A percentile compares a stretch with the other conserved stretches of the same genome.
Evolutionary conservation across 345 rosid genomes (phyloP).

Genomic region (Salix brachista): DNA sequence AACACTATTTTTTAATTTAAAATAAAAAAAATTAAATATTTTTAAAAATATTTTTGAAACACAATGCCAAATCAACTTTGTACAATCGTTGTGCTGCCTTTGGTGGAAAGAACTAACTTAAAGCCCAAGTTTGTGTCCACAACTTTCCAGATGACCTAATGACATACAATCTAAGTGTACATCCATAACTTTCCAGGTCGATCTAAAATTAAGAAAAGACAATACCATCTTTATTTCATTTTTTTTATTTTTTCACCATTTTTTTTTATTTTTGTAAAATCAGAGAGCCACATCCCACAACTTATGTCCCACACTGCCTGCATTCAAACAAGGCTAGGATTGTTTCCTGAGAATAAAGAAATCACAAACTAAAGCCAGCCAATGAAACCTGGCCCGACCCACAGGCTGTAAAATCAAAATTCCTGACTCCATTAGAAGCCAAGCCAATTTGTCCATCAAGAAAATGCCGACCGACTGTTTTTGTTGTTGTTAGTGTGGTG

Average conservation of each 20-base stretch:
- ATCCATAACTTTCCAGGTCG: background rate
- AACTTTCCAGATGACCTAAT: background rate
- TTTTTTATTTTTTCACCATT: background rate
- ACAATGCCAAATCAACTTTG: background rate
- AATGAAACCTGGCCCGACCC: background rate
- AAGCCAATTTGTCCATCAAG: conserved; percentile 29
- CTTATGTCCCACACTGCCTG: background rate
- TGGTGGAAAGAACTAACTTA: background rate
- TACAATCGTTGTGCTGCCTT: background rate
- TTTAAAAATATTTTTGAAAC: too few relatives aligned
- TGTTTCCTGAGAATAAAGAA: background rate
- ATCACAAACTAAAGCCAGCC: background rate
- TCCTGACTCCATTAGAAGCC: conserved; percentile 17
- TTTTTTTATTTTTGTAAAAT: background rate
- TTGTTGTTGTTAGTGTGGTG: conserved; percentile 7
- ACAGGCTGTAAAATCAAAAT: conserved; percentile 23
- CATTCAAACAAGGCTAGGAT: background rate
- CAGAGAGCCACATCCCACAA: background rate
- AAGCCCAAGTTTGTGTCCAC: background rate
- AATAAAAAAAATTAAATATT: too few relatives aligned
- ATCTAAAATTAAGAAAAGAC: background rate
- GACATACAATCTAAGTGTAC: background rate
- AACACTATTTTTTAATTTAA: too few relatives aligned
- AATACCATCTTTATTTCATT: background rate
- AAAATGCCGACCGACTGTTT: conserved; percentile 23